phyloP scores from a whole-genome alignment of 371 early-diverging fungal genomes.

The Mucor mucedo region DNA sequence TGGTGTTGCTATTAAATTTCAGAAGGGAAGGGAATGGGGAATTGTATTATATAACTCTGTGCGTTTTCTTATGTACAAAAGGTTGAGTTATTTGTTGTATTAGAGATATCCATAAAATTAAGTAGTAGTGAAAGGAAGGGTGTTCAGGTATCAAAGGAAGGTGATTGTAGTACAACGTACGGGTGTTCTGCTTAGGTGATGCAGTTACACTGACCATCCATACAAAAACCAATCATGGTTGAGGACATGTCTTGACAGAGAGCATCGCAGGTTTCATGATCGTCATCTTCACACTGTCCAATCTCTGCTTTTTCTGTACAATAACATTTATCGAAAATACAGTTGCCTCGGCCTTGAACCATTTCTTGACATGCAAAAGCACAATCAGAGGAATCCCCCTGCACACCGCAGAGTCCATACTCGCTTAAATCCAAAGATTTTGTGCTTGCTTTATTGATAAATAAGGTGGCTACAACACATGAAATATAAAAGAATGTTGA shows the following conservation, averaged over 20 bases:
- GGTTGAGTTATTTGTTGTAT: too few species aligned
- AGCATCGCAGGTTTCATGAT: slow-evolving; percentile 49
- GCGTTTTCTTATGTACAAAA: too few species aligned
- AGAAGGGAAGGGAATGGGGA: too few species aligned
- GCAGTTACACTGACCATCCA: slow-evolving; percentile 46
- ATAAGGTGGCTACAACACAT: background rate
- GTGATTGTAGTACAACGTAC: background rate
- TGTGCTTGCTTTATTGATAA: background rate
- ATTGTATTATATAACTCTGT: too few species aligned
- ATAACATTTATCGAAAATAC: slow-evolving; percentile 43
- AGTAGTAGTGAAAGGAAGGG: background rate
- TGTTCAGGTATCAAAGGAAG: slow-evolving; percentile 1
- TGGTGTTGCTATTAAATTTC: too few species aligned
- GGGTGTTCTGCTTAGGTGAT: slow-evolving; percentile 23
- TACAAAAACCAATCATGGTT: slow-evolving; percentile 40
- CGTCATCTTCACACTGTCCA: slow-evolving; percentile 40
- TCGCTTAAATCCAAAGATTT: slow-evolving; percentile 26
- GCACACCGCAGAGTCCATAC: slow-evolving; percentile 22
- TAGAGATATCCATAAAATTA: too few species aligned
- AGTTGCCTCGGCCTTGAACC: slow-evolving; percentile 36
- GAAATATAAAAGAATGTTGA: slow-evolving; percentile 6
- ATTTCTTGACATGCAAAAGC: slow-evolving; percentile 31
- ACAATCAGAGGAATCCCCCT: slow-evolving; percentile 32
- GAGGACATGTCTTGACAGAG: slow-evolving; percentile 46
- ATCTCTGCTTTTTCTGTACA: slow-evolving; percentile 44